Percentiles rank a stretch among this genome's conserved stretches.
Conservation (phyloP, 805 yeast genomes). For the Candida yuanshanica region DNA sequence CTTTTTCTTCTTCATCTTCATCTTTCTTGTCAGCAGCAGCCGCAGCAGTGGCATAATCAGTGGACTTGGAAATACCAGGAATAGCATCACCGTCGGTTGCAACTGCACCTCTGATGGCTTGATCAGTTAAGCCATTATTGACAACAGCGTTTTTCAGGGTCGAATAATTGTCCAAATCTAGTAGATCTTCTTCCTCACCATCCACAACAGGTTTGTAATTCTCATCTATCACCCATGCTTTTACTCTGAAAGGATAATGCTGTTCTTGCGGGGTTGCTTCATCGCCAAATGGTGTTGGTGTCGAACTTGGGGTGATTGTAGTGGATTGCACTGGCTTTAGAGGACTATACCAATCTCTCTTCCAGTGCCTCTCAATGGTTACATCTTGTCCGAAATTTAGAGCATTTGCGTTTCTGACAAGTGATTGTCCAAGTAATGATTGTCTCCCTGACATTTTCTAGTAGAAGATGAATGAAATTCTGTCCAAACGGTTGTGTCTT, state of each 20-base stretch:
- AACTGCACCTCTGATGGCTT: slow-evolving; percentile 51
- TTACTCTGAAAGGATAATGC: slow-evolving; percentile 23
- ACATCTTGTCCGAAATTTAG: slow-evolving; percentile 11
- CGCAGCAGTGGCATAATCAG: slow-evolving; percentile 4
- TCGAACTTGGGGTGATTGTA: slow-evolving; percentile 18
- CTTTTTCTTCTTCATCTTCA: slow-evolving; percentile 1
- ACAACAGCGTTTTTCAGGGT: slow-evolving; percentile 19
- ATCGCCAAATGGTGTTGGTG: slow-evolving; percentile 24
- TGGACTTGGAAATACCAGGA: slow-evolving; percentile 35
- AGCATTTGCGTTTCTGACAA: slow-evolving; percentile 23
- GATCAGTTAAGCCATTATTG: slow-evolving; percentile 32
- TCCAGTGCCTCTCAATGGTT: slow-evolving; percentile 23
- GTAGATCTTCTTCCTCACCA: slow-evolving; percentile 36
- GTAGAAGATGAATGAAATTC: too few relatives aligned
- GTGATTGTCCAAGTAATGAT: slow-evolving; percentile 22
- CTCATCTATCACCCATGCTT: slow-evolving; percentile 26
- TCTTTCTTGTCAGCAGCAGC: slow-evolving; percentile 2
- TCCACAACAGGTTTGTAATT: slow-evolving; percentile 24
- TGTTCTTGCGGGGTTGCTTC: slow-evolving; percentile 16
- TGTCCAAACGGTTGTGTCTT: too few relatives aligned
- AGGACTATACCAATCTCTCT: slow-evolving; percentile 24
- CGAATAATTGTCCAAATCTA: slow-evolving; percentile 37
- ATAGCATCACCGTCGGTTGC: slow-evolving; percentile 39
- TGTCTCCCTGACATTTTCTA: slow-evolving; percentile 19
- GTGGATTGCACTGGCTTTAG: slow-evolving; percentile 9